Conservation (phyloP, 108 stramenopile genomes). For the Hondaea fermentalgiana region DNA sequence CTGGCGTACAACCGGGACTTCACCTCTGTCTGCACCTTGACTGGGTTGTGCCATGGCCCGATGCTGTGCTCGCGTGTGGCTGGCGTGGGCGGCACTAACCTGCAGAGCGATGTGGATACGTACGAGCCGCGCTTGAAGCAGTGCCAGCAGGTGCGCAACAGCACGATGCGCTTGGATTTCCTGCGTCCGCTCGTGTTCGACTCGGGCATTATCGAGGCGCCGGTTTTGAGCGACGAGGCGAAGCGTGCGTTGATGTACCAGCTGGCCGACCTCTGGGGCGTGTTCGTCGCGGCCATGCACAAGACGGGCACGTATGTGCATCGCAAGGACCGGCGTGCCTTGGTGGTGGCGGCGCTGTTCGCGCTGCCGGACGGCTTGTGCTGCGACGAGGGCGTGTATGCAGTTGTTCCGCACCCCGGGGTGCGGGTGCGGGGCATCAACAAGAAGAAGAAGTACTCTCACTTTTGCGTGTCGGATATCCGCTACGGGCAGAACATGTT, state of each 20-base stretch:
- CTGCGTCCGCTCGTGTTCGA: background rate
- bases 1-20: background rate
- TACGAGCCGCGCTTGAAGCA: background rate
- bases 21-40: background rate
- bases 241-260: background rate
- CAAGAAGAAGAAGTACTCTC: background rate
- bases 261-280: background rate
- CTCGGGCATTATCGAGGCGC: background rate
- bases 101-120: background rate
- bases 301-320: background rate
- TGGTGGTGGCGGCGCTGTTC: background rate
- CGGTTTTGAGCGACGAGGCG: background rate
- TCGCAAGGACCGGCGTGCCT: background rate
- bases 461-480: background rate
- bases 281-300: background rate
- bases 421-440: background rate
- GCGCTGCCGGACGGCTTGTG: background rate
- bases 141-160: background rate
- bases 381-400: background rate
- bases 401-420: background rate
- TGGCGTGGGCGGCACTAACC: background rate
- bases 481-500: background rate
- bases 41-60: background rate
- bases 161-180: background rate
- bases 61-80: background rate